A percentile compares a stretch with the other conserved stretches of the same genome.
Conservation (phyloP, 2,329 filamentous ascomycete species). For the Akanthomyces lecanii region DNA sequence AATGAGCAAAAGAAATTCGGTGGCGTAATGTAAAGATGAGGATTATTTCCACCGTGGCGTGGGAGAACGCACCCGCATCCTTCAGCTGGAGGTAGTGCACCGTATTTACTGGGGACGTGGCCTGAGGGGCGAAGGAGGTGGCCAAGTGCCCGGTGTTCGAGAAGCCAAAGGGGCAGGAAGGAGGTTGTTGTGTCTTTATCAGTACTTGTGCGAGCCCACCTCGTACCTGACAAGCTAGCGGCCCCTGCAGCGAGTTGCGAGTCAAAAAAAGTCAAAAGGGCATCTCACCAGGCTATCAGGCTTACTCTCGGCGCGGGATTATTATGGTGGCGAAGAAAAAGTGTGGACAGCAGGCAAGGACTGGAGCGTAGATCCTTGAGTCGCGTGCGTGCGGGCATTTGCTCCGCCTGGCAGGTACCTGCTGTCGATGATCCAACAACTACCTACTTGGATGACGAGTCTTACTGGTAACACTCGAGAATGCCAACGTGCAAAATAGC, state of each 20-base stretch:
- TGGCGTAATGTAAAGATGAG: not conserved
- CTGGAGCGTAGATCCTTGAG: not conserved
- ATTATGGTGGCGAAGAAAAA: not conserved
- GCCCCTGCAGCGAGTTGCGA: not conserved
- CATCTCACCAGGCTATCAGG: no score
- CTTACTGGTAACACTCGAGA: no score
- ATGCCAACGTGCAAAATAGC: no score
- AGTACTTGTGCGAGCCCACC: no score
- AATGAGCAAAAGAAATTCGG: not conserved
- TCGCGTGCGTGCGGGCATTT: not conserved
- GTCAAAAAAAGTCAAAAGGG: not conserved
- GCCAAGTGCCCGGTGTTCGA: no score
- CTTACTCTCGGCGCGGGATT: not conserved
- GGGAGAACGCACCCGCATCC: not conserved
- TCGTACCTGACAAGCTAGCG: not conserved
- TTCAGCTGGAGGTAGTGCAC: not conserved
- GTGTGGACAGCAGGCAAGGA: not conserved
- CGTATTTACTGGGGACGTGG: no score
- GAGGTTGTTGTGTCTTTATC: no score
- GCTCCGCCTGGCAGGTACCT: not conserved
- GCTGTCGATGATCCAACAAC: no score
- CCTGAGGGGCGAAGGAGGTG: no score
- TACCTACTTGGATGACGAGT: no score
- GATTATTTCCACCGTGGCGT: slow-evolving; percentile 1
- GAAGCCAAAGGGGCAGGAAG: no score